These are phyloP conservation scores for Phaseolus coccineus DNA, from an alignment of 331 rosid genomes.

Conservation along the genomic window DNA sequence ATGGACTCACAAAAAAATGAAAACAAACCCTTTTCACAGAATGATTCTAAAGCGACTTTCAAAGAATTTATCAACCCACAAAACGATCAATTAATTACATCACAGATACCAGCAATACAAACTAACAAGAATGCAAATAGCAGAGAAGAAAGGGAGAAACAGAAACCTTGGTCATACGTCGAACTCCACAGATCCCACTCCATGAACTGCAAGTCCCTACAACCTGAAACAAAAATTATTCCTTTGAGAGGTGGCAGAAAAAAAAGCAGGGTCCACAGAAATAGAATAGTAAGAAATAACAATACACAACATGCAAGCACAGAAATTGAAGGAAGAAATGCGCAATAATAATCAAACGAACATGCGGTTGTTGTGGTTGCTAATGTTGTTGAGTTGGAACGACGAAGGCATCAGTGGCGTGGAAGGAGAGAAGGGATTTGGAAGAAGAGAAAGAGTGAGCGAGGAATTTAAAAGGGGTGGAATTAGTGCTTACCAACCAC, in stretches of 20 bases:
- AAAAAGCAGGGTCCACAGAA: too few species aligned
- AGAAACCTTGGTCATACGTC: constrained; percentile 67
- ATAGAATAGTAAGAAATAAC: too few species aligned
- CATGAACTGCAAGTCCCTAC: constrained; percentile 54
- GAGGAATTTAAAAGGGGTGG: not conserved
- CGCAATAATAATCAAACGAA: not conserved
- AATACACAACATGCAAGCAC: not conserved
- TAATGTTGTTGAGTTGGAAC: not conserved
- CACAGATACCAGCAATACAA: not conserved
- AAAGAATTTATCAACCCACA: not conserved
- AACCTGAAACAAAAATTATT: constrained; percentile 49
- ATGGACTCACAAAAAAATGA: not conserved
- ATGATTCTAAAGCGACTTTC: not conserved
- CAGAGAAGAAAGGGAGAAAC: constrained; percentile 42
- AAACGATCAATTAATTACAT: not conserved
- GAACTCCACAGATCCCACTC: constrained; percentile 77
- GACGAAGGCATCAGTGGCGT: not conserved
- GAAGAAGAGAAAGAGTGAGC: not conserved
- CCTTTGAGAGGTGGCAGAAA: too few species aligned
- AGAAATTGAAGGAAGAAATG: not conserved
- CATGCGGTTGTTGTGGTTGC: not conserved
- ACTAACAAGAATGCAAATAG: not conserved
- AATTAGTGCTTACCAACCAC: constrained; percentile 41
- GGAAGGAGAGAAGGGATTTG: not conserved
- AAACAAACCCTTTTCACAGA: not conserved